Base-by-base conservation (phyloP, 2,329 filamentous ascomycete species). In the Cryoendolithus antarcticus region DNA sequence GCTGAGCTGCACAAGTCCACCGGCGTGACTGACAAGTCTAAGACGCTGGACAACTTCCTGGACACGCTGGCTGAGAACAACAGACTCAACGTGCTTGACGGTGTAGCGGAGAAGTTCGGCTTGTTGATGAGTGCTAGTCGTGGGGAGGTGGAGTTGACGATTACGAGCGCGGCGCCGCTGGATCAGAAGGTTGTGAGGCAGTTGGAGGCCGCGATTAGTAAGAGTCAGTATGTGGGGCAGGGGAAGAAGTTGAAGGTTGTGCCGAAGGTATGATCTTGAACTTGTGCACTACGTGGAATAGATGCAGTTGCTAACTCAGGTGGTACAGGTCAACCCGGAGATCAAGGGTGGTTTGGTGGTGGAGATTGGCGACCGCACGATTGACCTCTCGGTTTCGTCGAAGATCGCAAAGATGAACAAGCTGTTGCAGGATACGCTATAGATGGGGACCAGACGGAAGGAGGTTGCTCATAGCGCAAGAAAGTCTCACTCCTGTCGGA, bases 401-500 rank as follows among this genome's bases (percentile, higher is more conserved):
- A 93, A 89, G 76, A 82, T 98, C 67, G 76, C 84, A 64, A 93
- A 86, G 79, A 85, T 98, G 77, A 98, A 98, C 85, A 98, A 96
- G 82, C 80, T 94, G 64, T 82, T 98, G 62, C 88, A 76, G 55
- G 91, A 98, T 70, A 75, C 82, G 66, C 74, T 98, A 83, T 98
- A 94, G 84, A 86, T 66, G 63, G 59, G 44, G 47, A 48, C 6
- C 24, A 27, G 24, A 19, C 24, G 5, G 44, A 40, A 37, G 30
- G 41, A 41, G 28, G 11, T 21, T 15, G 24, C 13, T 34, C 13
- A 13, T 21, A 6, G 24, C 32, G n/a, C 32, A 27, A 35, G 12
- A 41, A 37, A 10, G 15, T 37, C 30, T 27, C 34, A 11, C 29
- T 38, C 28, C 30, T 12, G 34, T 34, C 8, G 11, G 29, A 11